Percentiles rank a stretch among this genome's conserved stretches.
These are phyloP conservation scores for Colletotrichum simmondsii DNA, from an alignment of 2,329 filamentous ascomycete species.

Conservation along the genomic window DNA sequence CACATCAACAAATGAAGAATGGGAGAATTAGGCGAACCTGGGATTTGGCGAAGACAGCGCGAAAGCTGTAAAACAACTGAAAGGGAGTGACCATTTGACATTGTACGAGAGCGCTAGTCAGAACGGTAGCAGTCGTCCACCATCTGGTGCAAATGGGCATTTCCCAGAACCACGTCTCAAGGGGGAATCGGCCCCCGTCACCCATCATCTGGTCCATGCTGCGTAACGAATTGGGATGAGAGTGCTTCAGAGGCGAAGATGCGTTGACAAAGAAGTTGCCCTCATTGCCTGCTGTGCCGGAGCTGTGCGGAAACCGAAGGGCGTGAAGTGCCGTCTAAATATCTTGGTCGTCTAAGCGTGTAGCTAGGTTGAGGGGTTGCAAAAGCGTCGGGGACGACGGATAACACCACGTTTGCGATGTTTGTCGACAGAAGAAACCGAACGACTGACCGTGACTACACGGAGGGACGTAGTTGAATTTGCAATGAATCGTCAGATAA, in stretches of 20 bases:
- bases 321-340: not conserved
- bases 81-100: slow-evolving; percentile 93
- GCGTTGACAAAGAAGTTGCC: not conserved
- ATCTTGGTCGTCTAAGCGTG: too few species aligned
- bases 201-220: slow-evolving; percentile 68
- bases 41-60: slow-evolving; percentile 89
- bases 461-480: not conserved
- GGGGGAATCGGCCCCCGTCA: slow-evolving; percentile 75
- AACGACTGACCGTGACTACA: not conserved
- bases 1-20: not conserved
- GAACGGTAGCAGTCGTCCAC: slow-evolving; percentile 94
- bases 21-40: slow-evolving; percentile 70
- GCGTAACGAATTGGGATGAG: not conserved
- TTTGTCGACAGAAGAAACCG: not conserved
- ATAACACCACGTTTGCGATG: not conserved
- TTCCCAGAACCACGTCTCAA: slow-evolving; percentile 99
- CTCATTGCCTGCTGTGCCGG: slow-evolving; percentile 7
- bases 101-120: slow-evolving; percentile 90
- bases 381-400: not conserved
- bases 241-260: slow-evolving; percentile 6
- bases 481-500: not conserved
- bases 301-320: not conserved
- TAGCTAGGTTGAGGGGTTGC: not conserved
- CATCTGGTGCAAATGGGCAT: slow-evolving; percentile 96
- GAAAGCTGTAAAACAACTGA: slow-evolving; percentile 96